Percentiles rank a stretch among this genome's conserved stretches.
These are phyloP conservation scores for Polyrhizophydium stewartii DNA, from an alignment of 371 early-diverging fungal species.

Conservation along the genomic window DNA sequence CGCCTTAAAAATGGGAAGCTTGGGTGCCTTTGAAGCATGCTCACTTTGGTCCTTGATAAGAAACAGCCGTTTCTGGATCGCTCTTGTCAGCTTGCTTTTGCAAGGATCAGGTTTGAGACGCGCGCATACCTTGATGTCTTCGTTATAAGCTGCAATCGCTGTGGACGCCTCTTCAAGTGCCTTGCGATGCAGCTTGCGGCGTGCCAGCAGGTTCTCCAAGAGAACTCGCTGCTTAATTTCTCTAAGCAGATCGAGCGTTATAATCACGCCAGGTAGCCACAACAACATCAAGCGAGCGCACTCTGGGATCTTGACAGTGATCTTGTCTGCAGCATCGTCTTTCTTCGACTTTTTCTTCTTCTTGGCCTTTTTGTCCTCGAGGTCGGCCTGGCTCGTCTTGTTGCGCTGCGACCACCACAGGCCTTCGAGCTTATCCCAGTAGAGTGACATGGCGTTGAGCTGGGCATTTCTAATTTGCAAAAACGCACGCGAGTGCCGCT, in stretches of 20 bases:
- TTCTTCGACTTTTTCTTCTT: slow-evolving; percentile 24
- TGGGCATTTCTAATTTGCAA: slow-evolving; percentile 28
- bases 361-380: slow-evolving; percentile 20
- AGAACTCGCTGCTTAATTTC: slow-evolving; percentile 22
- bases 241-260: slow-evolving; percentile 2
- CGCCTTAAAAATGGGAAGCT: not conserved
- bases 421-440: slow-evolving; percentile 43
- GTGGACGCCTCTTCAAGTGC: slow-evolving; percentile 11
- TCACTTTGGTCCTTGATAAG: not conserved
- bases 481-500: slow-evolving; percentile 18
- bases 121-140: not conserved
- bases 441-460: slow-evolving; percentile 20
- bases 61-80: not conserved
- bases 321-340: slow-evolving; percentile 21
- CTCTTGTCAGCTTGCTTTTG: not conserved
- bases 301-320: slow-evolving; percentile 28
- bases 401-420: slow-evolving; percentile 40
- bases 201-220: slow-evolving; percentile 27
- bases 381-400: slow-evolving; percentile 17
- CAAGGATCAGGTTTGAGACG: not conserved
- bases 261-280: not conserved
- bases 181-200: slow-evolving; percentile 22
- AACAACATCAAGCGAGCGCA: slow-evolving; percentile 6
- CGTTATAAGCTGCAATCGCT: not conserved
- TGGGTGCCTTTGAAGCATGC: not conserved